A percentile compares a stretch with the other conserved stretches of the same genome.
phyloP scores from a whole-genome alignment of 2,329 filamentous ascomycete genomes.

The Davidsoniella eucalypti region DNA sequence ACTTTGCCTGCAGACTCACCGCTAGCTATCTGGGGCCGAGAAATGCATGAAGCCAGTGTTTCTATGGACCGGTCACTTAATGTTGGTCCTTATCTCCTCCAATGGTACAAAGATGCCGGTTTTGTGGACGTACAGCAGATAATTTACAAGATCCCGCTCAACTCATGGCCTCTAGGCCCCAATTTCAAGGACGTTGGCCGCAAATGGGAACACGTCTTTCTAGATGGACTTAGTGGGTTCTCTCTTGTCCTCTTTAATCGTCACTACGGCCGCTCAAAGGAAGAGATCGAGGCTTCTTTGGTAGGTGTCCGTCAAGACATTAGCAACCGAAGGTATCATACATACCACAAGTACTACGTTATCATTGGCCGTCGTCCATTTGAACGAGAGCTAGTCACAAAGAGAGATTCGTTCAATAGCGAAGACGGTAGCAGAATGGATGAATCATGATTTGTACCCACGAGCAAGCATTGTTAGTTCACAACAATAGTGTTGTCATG shows the following conservation, averaged over 20 bases:
- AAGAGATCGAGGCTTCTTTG: constrained; percentile 35
- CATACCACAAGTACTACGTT: constrained; percentile 32
- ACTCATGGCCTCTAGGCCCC: constrained; percentile 34
- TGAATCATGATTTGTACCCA: background rate
- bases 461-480: background rate
- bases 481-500: background rate
- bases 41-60: constrained; percentile 24
- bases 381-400: constrained; percentile 11
- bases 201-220: constrained; percentile 29
- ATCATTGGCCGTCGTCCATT: constrained; percentile 35
- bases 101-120: constrained; percentile 29
- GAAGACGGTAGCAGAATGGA: background rate
- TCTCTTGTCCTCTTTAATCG: constrained; percentile 26
- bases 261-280: constrained; percentile 24
- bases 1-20: constrained; percentile 25
- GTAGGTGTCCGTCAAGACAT: constrained; percentile 33
- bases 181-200: constrained; percentile 27
- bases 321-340: constrained; percentile 29
- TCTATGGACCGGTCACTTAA: constrained; percentile 23
- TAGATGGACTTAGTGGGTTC: constrained; percentile 29
- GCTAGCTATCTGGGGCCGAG: constrained; percentile 24
- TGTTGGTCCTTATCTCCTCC: constrained; percentile 21
- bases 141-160: constrained; percentile 37
- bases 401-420: background rate
- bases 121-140: constrained; percentile 38